Percentiles rank a stretch among this genome's conserved stretches.
These are phyloP conservation scores for Mycena galopus DNA, from an alignment of 768 basidiomycete species.

Conservation along the genomic window DNA sequence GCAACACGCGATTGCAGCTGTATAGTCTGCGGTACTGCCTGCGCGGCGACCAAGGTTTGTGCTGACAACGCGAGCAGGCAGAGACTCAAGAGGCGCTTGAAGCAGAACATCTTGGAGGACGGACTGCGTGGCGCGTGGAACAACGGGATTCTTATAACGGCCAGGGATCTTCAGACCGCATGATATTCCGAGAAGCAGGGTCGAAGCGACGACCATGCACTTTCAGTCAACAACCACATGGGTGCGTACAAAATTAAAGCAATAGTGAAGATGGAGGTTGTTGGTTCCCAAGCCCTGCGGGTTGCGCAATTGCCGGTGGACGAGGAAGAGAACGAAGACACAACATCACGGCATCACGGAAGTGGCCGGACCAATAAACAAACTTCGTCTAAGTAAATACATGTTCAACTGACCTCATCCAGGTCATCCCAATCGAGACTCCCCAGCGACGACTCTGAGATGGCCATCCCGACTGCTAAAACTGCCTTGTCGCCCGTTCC, in stretches of 20 bases:
- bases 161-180: not conserved
- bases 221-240: conserved; percentile 7
- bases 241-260: conserved; percentile 1
- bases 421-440: not conserved
- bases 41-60: conserved; percentile 11
- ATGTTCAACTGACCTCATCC: not conserved
- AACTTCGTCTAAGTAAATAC: not conserved
- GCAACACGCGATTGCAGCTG: conserved; percentile 33
- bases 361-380: too few species aligned
- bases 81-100: conserved; percentile 15
- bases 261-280: not conserved
- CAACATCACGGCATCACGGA: too few species aligned
- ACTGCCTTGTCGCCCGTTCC: not conserved
- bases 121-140: not conserved
- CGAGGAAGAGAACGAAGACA: not conserved
- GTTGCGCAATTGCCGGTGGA: conserved; percentile 5
- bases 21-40: conserved; percentile 26
- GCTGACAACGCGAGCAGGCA: conserved; percentile 16
- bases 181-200: not conserved
- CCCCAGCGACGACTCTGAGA: conserved; percentile 28
- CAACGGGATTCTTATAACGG: not conserved
- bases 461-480: not conserved
- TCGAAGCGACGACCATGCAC: conserved; percentile 13
- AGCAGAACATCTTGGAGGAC: conserved; percentile 21
- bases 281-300: conserved; percentile 1